Evolutionary conservation across 2,329 filamentous ascomycete genomes (phyloP), one percentile per base, ranked within the genome.

Genomic region (Periconia digitata): DNA sequence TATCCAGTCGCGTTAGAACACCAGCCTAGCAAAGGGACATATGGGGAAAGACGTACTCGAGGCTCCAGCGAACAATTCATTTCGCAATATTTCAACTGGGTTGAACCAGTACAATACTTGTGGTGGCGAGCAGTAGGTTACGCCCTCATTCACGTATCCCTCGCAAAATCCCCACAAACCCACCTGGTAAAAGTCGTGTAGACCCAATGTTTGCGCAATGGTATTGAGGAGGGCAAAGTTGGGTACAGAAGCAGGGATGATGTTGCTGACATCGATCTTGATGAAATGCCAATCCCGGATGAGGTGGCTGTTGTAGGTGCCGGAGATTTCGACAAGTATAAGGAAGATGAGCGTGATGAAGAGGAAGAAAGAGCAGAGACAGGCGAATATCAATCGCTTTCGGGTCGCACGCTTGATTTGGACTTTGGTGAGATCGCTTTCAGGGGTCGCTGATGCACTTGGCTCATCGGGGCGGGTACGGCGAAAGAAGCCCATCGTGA

Each of bases 151-250:
- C 47, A 83, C 76, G 71, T 92, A 95, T 17, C 92, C 92, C 70
- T 95, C 89, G 72, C 92, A 97, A 70, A 87, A 96, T 50, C 85
- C 87, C 92, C 92, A 97, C 35, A 96, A 74, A 6, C 92, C 92
- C 22, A 95, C 88, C 62, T 91, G 88, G 72, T 96, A 96, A 73
- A 95, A 96, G 72, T 96, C 92, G 69, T 95, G 90, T 41, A 96
- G 79, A 23, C 92, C 92, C 45, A 96, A 78, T 18, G 87, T 89
- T 43, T 89, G 85, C 3, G 91, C 90, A 56, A 96, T 91, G 39
- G 85, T 90, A 76, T 95, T 95, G 72, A 95, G 87, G 39, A 96
- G 79, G 20, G 80, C 74, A 8, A 85, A 84, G 66, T 91, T 87
- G 36, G 87, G 86, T 15, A 89, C 81, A 5, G 82, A 84, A 27